Base-by-base conservation (phyloP, 2,329 filamentous ascomycete species). In the Exserohilum turcica region DNA sequence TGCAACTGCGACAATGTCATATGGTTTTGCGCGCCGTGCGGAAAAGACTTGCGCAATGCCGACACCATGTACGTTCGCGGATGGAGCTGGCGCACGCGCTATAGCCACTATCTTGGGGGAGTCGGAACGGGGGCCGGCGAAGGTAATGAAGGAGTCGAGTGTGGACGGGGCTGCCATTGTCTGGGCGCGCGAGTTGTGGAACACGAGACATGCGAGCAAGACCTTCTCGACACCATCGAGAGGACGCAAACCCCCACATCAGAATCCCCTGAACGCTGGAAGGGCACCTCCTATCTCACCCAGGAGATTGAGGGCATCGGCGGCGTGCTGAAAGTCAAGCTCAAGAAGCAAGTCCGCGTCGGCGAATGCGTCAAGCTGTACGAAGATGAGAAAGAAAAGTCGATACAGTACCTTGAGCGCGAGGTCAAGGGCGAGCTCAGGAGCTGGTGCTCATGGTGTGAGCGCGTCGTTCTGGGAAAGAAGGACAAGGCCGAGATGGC, bases 381-480 rank as follows among this genome's bases (percentile, higher is more conserved):
- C 77, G 89, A 90, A 60, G 91, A 82, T 6, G 85, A 76, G 57
- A 60, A 63, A 16, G 69, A 74, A 18, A 67, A 67, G 46, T 65
- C 64, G 16, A 70, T 85, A 4, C 80, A 82, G 52, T 88, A 89
- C 61, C 78, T 97, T 21, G 81, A 81, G 13, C 79, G 88, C 19
- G 93, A 97, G 74, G 82, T 87, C 48, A 79, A 79, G 12, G 90
- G 90, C 0, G 74, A 77, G 43, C 80, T 86, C 51, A 82, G 92
- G 56, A 92, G 89, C 70, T 96, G 91, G 91, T 97, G 92, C 74
- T 91, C 89, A 0, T 97, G 93, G 92, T 97, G 93, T 73, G 85
- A 82, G 73, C 81, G 91, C 56, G 86, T 91, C 3, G 84, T 95
- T 46, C 86, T 86, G 0, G 81, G 86, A 10, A 75, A 74, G 45